phyloP scores from a whole-genome alignment of 1,284 basidiomycete genomes.

The Spongispora temasekensis region DNA sequence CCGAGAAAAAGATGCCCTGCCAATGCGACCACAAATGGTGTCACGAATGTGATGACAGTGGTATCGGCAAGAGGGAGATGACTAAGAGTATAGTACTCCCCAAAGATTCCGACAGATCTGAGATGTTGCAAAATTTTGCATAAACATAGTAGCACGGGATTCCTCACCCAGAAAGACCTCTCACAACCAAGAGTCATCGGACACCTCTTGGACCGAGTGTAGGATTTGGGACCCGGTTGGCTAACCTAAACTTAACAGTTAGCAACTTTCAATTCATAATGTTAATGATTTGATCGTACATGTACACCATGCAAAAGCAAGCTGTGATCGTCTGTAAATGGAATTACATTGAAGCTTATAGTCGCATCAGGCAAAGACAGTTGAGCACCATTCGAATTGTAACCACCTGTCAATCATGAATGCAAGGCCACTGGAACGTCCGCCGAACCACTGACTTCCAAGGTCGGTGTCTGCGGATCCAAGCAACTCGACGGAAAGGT shows the following conservation, averaged over 20 bases:
- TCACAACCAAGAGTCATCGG: slow-evolving; percentile 52
- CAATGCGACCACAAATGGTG: slow-evolving; percentile 70
- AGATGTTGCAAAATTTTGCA: background rate
- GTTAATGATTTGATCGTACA: slow-evolving; percentile 31
- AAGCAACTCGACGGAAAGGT: slow-evolving; percentile 64
- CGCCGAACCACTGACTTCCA: slow-evolving; percentile 46
- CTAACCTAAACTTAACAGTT: slow-evolving; percentile 40
- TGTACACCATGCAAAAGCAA: slow-evolving; percentile 45
- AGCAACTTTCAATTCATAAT: background rate
- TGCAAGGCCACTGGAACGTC: background rate
- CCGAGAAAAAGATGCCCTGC: slow-evolving; percentile 67
- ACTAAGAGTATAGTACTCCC: slow-evolving; percentile 69
- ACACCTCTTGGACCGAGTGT: slow-evolving; percentile 70
- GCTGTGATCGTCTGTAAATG: slow-evolving; percentile 44
- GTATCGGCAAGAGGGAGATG: slow-evolving; percentile 75
- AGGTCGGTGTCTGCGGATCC: slow-evolving; percentile 56
- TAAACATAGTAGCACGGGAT: background rate
- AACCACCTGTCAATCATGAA: slow-evolving; percentile 39
- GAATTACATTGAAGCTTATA: background rate
- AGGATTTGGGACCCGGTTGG: slow-evolving; percentile 60
- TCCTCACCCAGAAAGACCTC: slow-evolving; percentile 64
- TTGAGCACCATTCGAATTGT: slow-evolving; percentile 49
- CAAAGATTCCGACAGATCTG: slow-evolving; percentile 65
- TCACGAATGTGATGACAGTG: slow-evolving; percentile 75
- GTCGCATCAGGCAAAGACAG: background rate